Conservation (phyloP, 2,329 filamentous ascomycete genomes). For the Calonectria multiphialidica region DNA sequence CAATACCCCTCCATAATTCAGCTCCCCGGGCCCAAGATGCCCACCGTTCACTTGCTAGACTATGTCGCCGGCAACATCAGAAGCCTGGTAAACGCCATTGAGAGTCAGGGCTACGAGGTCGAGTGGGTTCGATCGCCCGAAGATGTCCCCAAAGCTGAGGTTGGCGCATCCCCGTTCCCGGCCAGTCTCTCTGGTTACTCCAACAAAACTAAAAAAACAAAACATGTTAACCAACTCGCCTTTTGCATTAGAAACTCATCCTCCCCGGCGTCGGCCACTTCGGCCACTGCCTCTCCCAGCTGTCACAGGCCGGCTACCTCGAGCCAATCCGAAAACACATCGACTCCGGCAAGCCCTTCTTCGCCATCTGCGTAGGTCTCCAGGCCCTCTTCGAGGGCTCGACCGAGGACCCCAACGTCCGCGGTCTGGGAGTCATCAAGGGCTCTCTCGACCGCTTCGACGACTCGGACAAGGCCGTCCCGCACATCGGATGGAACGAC, state of each 20-base stretch:
- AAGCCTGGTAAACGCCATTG: conserved; percentile 96
- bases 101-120: conserved; percentile 92
- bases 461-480: conserved; percentile 86
- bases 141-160: conserved; percentile 87
- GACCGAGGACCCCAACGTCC: conserved; percentile 77
- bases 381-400: conserved; percentile 93
- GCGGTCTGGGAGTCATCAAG: conserved; percentile 82
- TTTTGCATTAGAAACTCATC: conserved; percentile 80
- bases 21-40: conserved; percentile 64
- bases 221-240: not conserved
- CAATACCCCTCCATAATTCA: conserved; percentile 22
- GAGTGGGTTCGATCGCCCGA: conserved; percentile 91
- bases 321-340: conserved; percentile 88
- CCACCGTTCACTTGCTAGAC: conserved; percentile 82
- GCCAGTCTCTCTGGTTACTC: not conserved
- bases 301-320: conserved; percentile 84
- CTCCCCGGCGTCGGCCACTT: conserved; percentile 98
- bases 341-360: conserved; percentile 92
- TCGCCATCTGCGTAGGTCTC: conserved; percentile 96
- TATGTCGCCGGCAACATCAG: conserved; percentile 98
- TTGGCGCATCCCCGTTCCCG: conserved; percentile 56
- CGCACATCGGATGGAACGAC: conserved; percentile 98
- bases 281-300: conserved; percentile 91
- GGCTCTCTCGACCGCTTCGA: conserved; percentile 81
- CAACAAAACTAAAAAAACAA: too few species aligned